Evolutionary conservation across 768 basidiomycete genomes (phyloP), one percentile per base, ranked within the genome.

Genomic region (Plicaturopsis crispa): DNA sequence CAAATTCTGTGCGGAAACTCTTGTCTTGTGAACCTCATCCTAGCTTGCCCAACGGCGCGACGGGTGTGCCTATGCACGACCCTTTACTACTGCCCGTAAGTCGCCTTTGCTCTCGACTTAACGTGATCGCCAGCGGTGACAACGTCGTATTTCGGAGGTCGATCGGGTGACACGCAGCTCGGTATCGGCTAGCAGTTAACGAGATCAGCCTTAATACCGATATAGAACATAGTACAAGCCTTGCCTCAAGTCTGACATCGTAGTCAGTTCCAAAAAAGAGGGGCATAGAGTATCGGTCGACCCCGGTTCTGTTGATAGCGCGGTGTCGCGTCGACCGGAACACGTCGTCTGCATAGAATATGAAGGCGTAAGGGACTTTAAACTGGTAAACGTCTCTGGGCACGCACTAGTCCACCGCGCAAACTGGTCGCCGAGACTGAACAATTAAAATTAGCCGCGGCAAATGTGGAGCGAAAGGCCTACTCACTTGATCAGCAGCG

Each of bases 241-340:
- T 6, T 40, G 87, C 87, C 72, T 87, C 80, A 2, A 94, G 67
- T 38, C 61, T 65, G 4, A 91, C 85, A 45, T 92, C 74, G 52
- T 91, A 90, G 53, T 93, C 87, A 10, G 80, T 83, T 2, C 92
- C 90, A 46, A 92, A 91, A 63, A 96, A 94, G 19, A 92, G 64
- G 0, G 92, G 90, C 14, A 92, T 85, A 0, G 87, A 89, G 56
- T 86, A 92, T 18, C 92, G 72, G 14, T 67, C 62, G 21, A 67
- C 61, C 3, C 85, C 84, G 18, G 75, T 78, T 31, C 77, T 67
- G 48, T 92, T 91, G 47, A 88, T 70, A 2, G 82, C 92, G 31
- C 92, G 77, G 57, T 97, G 93, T 1, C 84, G 68, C 0, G 91
- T 93, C 0, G 87, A 91, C 48, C 86, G 88, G 73, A 92, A 94